Base-by-base conservation (phyloP, 1,284 basidiomycete species). In the Ustilago loliicola region DNA sequence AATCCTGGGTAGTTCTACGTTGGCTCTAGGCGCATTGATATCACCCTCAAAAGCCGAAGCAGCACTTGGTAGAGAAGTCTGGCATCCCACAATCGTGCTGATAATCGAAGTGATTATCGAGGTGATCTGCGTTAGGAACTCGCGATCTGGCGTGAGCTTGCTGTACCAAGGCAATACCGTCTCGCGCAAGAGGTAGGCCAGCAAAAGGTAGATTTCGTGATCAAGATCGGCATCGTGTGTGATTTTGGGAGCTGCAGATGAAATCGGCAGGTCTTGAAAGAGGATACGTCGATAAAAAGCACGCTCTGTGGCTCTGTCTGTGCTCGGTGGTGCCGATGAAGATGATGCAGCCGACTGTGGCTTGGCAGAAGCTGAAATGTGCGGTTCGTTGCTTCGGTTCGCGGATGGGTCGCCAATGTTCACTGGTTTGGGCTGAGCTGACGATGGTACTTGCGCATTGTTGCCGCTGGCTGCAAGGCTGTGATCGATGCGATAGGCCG, bases 91-190 rank as follows among this genome's bases (percentile, higher is more conserved):
- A 3, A 74, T 29, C 6, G 58, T 62, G 32, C 62, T 58, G 15
- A 78, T 55, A 48, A 78, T 53, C 4, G 64, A 66, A 17, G 52
- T 50, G 40, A 78, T 58, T 58, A 74, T 74, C 7, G 59, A 51
- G 10, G 71, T 67, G 66, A 75, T 54, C 19, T 79, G 77, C 1
- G 62, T 72, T 29, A 80, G 58, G 5, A 82, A 68, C 42, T 79
- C 72, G 23, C 80, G 72, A 30, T 82, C 77, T 2, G 79, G 79
- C 15, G 79, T 81, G 32, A 82, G 52, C 57, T 75, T 74, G 66
- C 68, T 64, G 53, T 79, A 80, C 80, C 80, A 82, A 0, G 79
- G 77, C 36, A 82, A 64, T n/a, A 82, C 74, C 8, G 79, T 73
- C 36, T 71, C 70, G 38, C 79, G 68, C 60, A 82, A 19, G 1